Evolutionary conservation across 2,329 filamentous ascomycete genomes (phyloP), one percentile per base, ranked within the genome.

Genomic region (Aspergillus thermomutatus): DNA sequence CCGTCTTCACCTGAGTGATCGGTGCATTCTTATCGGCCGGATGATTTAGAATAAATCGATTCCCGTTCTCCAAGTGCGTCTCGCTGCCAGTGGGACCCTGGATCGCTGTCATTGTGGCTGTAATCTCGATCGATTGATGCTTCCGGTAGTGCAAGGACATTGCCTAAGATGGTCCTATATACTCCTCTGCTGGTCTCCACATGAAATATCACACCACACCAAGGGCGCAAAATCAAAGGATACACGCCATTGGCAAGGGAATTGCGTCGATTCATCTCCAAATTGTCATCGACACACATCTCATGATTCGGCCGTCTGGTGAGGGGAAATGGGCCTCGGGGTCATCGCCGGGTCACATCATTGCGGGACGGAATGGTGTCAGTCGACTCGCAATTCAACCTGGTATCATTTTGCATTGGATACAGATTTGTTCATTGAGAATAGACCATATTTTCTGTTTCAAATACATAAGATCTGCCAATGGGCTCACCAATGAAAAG

Each of bases 321-420:
- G 23, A 19, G 21, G 40, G 57, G 52, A 28, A 49, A 54, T 49
- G 37, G 28, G 11, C n/a, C n/a, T 9, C 10, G 17, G 19, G 17
- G n/a, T 26, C 27, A 43, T 31, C 11, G n/a, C 5, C 31, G 43
- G 4, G 48, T 55, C 55, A 49, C 53, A 52, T 51, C 55, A 57
- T 52, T 55, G 55, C 49, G 58, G 58, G 28, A 52, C 57, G 41
- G 31, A 55, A 60, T 60, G 55, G 52, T 58, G 58, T 54, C 9
- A 19, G 27, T 37, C n/a, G n/a, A n/a, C n/a, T n/a, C n/a, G n/a
- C n/a, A n/a, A n/a, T n/a, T n/a, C n/a, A n/a, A n/a, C n/a, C n/a
- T n/a, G n/a, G n/a, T n/a, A n/a, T n/a, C n/a, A 34, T 34, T 34
- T 34, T 7, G 28, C 14, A 34, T 17, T 17, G 7, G 31, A 17